Evolutionary conservation across 2,329 filamentous ascomycete species (phyloP).

Genomic region (Exophiala spinifera): DNA sequence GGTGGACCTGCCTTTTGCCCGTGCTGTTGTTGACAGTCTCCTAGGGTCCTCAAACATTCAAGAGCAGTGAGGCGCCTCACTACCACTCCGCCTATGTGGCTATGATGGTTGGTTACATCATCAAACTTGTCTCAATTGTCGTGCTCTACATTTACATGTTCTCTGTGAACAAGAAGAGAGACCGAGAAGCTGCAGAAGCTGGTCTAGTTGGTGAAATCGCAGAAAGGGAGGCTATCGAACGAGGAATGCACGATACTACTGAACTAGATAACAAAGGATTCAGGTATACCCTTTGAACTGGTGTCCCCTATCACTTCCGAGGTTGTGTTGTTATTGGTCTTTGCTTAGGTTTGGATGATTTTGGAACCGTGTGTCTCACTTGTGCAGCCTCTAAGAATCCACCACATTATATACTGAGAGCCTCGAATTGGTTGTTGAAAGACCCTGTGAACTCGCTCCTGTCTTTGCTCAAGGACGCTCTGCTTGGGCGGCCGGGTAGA

Average conservation of each 20-base stretch:
- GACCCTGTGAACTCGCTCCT: constrained; percentile 21
- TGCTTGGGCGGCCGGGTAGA: neutral
- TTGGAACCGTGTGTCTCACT: no score
- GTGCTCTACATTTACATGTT: constrained; percentile 57
- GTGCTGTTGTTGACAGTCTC: no score
- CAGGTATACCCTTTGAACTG: constrained; percentile 49
- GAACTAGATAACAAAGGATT: constrained; percentile 57
- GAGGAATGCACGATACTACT: constrained; percentile 48
- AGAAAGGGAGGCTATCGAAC: constrained; percentile 49
- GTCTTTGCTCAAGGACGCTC: constrained; percentile 1
- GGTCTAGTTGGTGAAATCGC: constrained; percentile 38
- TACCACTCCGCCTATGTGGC: constrained; percentile 52
- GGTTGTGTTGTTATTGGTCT: no score
- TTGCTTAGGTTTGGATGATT: no score
- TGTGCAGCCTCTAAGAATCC: no score
- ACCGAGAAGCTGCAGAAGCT: constrained; percentile 42
- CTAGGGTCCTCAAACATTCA: constrained; percentile 52
- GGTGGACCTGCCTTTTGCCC: no score
- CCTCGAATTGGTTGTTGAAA: constrained; percentile 24
- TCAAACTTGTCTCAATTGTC: constrained; percentile 51
- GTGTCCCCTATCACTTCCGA: no score
- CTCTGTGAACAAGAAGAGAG: constrained; percentile 52
- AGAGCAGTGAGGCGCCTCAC: constrained; percentile 46
- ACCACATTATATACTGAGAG: constrained; percentile 2
- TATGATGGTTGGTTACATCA: constrained; percentile 54